A percentile compares a stretch with the other conserved stretches of the same genome.
phyloP scores from a whole-genome alignment of 2,329 filamentous ascomycete genomes.

The Calonectria naviculata region DNA sequence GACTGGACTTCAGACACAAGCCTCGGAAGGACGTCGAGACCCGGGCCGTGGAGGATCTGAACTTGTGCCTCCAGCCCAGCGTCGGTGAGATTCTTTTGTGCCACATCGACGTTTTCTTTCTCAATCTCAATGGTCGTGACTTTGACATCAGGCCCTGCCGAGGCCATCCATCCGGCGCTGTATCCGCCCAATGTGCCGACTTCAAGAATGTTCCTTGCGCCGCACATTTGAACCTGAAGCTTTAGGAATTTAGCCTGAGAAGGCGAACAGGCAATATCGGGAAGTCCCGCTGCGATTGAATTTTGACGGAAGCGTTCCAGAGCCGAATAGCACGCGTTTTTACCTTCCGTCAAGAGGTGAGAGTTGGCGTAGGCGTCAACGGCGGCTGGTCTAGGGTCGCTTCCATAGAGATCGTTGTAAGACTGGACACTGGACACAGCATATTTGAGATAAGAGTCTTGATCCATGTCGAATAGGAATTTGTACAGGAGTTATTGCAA shows the following conservation, averaged over 20 bases:
- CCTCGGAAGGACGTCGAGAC: neutral
- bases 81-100: neutral
- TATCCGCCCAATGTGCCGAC: slow-evolving; percentile 1
- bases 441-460: neutral
- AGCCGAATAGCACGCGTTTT: neutral
- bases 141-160: neutral
- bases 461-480: neutral
- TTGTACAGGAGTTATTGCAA: neutral
- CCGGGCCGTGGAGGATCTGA: neutral
- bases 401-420: neutral
- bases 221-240: neutral
- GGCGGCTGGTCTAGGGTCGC: neutral
- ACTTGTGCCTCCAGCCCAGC: neutral
- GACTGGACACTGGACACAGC: neutral
- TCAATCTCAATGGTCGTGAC: neutral
- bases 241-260: neutral
- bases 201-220: neutral
- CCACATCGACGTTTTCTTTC: neutral
- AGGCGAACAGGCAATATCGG: neutral
- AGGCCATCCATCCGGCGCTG: slow-evolving; percentile 7
- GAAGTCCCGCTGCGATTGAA: neutral
- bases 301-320: neutral
- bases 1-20: neutral
- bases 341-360: neutral
- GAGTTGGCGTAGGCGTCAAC: neutral